A percentile compares a stretch with the other conserved stretches of the same genome.
Conservation (phyloP, 2,329 filamentous ascomycete species). For the Truncatella angustata region DNA sequence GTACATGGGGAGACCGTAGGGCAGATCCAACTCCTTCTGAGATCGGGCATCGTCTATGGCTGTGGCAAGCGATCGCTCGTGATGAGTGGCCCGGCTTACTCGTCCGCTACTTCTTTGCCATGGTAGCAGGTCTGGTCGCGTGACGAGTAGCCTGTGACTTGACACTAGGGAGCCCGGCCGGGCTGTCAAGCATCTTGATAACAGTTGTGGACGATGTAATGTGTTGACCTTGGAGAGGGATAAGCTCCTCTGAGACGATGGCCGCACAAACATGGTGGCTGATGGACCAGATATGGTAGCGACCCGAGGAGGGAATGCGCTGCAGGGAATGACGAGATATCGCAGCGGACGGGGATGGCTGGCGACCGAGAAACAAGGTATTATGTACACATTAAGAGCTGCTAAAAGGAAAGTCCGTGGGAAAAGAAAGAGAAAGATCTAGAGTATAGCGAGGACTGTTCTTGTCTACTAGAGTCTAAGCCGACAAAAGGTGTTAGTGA, state of each 20-base stretch:
- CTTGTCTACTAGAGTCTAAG: neutral
- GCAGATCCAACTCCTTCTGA: neutral
- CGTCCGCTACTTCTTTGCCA: slow-evolving; percentile 20
- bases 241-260: slow-evolving; percentile 22
- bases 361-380: slow-evolving; percentile 15
- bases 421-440: neutral
- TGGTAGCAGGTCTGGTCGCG: slow-evolving; percentile 19
- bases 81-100: slow-evolving; percentile 11
- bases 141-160: slow-evolving; percentile 20
- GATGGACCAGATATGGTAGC: neutral
- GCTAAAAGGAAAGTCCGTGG: neutral
- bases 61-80: slow-evolving; percentile 26
- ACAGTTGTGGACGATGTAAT: slow-evolving; percentile 19
- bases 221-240: slow-evolving; percentile 18
- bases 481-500: neutral
- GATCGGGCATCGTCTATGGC: slow-evolving; percentile 21
- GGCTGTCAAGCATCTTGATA: slow-evolving; percentile 15
- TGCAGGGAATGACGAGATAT: slow-evolving; percentile 11
- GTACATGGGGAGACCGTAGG: neutral
- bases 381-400: slow-evolving; percentile 23
- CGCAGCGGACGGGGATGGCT: slow-evolving; percentile 19
- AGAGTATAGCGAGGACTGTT: neutral
- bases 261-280: slow-evolving; percentile 26
- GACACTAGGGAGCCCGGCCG: slow-evolving; percentile 13
- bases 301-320: slow-evolving; percentile 6